phyloP scores from a whole-genome alignment of 2,329 filamentous ascomycete genomes.

The Tolypocladium tundrense region DNA sequence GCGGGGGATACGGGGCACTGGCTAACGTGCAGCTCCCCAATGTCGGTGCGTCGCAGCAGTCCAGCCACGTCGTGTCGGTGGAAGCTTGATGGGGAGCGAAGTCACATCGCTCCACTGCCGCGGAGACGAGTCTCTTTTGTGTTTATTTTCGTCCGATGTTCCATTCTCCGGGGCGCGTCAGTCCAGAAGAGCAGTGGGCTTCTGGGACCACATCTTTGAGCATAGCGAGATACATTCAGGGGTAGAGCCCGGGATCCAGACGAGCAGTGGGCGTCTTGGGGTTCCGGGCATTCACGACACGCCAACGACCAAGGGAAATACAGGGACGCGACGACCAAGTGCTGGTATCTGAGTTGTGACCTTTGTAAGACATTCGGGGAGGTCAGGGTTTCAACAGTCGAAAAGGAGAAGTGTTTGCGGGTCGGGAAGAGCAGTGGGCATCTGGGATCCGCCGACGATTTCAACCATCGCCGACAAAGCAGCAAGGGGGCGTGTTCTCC shows the following conservation, averaged over 20 bases:
- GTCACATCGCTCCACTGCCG: neutral
- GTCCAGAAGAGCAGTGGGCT: slow-evolving; percentile 16
- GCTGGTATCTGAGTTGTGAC: neutral
- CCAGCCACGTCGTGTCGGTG: slow-evolving; percentile 10
- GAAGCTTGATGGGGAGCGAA: slow-evolving; percentile 9
- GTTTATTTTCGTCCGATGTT: neutral
- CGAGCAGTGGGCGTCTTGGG: slow-evolving; percentile 3
- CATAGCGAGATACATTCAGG: neutral
- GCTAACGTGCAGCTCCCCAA: slow-evolving; percentile 15
- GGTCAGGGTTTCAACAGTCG: slow-evolving; percentile 8
- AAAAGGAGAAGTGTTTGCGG: neutral
- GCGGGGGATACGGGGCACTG: slow-evolving; percentile 26
- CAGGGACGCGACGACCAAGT: neutral
- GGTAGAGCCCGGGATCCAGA: neutral
- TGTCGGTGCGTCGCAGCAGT: slow-evolving; percentile 13
- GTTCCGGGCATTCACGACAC: neutral
- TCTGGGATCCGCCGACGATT: slow-evolving; percentile 7
- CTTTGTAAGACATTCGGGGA: neutral
- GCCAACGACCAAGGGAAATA: neutral
- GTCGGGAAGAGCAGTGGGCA: slow-evolving; percentile 15
- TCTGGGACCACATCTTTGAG: slow-evolving; percentile 7
- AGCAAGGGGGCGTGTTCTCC: neutral
- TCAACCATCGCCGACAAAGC: slow-evolving; percentile 1
- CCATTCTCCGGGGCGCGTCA: neutral
- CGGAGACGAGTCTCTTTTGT: neutral